Percentiles rank a stretch among this genome's conserved stretches.
Conservation (phyloP, 2,329 filamentous ascomycete species). For the Aspergillus sp. region DNA sequence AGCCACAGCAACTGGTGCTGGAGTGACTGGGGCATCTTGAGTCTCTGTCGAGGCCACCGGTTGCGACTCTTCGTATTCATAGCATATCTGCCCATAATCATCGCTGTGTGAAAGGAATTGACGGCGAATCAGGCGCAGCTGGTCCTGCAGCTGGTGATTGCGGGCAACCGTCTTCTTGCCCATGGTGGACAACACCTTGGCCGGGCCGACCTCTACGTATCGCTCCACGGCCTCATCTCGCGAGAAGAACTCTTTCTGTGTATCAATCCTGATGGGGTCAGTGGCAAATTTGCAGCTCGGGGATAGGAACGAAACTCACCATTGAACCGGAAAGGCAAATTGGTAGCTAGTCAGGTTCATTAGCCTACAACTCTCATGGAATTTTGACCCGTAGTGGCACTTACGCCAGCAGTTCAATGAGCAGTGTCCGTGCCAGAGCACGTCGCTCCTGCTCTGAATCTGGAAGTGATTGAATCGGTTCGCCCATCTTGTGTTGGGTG, state of each 20-base stretch:
- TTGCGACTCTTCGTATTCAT: constrained; percentile 2
- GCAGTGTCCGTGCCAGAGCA: neutral
- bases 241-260: neutral
- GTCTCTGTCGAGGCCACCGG: neutral
- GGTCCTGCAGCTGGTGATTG: neutral
- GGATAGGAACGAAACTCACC: neutral
- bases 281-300: neutral
- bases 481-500: neutral
- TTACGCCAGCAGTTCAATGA: constrained; percentile 5
- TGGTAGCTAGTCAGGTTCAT: neutral
- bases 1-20: neutral
- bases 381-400: neutral
- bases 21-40: neutral
- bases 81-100: neutral
- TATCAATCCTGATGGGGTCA: constrained; percentile 3
- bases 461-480: neutral
- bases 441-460: neutral
- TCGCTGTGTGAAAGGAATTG: neutral
- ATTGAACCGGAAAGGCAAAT: constrained; percentile 12
- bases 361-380: neutral
- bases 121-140: neutral
- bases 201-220: constrained; percentile 1
- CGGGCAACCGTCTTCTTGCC: constrained; percentile 3
- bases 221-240: neutral
- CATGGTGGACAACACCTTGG: constrained; percentile 5